Evolutionary conservation across 1,139 yeast genomes (phyloP), one percentile per base, ranked within the genome.

Genomic region (Candida tropicalis): DNA sequence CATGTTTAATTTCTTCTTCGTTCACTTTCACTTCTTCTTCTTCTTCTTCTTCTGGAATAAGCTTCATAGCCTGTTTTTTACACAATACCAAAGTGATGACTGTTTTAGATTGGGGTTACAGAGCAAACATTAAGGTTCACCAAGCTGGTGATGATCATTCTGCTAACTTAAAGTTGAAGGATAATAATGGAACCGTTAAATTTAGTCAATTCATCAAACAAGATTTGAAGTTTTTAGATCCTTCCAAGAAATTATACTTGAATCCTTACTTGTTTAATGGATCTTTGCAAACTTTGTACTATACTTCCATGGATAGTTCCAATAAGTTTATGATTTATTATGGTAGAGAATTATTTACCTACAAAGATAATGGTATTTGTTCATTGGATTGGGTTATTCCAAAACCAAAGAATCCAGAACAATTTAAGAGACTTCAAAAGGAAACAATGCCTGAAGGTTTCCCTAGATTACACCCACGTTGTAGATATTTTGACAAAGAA

Each of bases 401-500:
- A 8, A 50, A 46, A 58, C 83, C 85, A 16, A 68, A 65, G 20
- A 58, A 79, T 6, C 60, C 62, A 23, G 75, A 70, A 16, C 66
- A 63, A 12, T 87, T 88, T 64, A 58, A 72, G 7, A 59, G 68
- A 42, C 72, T 74, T 33, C 79, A 76, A 47, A 54, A 65, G 12
- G 74, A 78, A 52, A 78, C 83, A 2, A 77, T 87, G 40, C 84
- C 84, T 1, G 82, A 76, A 35, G 82, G 77, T 28, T 82, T 84
- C 65, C 97, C 97, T 5, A 77, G 81, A 49, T 74, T 84, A 52
- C 95, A 89, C 43, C 84, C 87, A 22, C 76, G 95, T 58, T 85
- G 95, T 1, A 73, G 97, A 55, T 87, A 82, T 56, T 72, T 88
- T 54, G 69, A 76, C 3, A 69, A 75, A 2, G 70, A 66, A 5